These are phyloP conservation scores for Boletus fagicola DNA, from an alignment of 768 basidiomycete species.

Conservation along the genomic window DNA sequence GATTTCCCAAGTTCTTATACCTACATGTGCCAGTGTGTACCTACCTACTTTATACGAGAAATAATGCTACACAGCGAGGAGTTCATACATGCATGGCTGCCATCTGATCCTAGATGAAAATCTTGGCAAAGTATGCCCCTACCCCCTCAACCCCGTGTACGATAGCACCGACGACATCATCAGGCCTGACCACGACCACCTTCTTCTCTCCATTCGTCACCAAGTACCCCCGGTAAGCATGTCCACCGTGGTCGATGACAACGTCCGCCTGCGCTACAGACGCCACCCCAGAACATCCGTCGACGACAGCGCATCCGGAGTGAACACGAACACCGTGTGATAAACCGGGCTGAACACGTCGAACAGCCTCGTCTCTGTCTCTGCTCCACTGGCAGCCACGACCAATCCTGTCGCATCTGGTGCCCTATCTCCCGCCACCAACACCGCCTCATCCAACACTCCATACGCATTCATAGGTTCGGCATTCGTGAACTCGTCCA, in stretches of 20 bases:
- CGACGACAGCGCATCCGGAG: conserved; percentile 1
- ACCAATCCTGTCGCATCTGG: conserved; percentile 41
- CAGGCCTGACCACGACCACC: conserved; percentile 43
- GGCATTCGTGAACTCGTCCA: conserved; percentile 34
- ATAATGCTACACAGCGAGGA: neutral
- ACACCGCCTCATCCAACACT: conserved; percentile 21
- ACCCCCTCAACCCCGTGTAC: conserved; percentile 20
- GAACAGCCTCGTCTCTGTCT: conserved; percentile 19
- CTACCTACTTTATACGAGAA: too few relatives aligned
- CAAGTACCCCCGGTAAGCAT: conserved; percentile 42
- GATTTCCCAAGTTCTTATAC: too few relatives aligned
- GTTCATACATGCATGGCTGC: too few relatives aligned
- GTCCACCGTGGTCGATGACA: conserved; percentile 37
- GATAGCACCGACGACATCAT: conserved; percentile 41
- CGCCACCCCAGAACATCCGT: neutral
- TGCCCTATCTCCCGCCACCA: conserved; percentile 45
- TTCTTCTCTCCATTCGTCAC: conserved; percentile 30
- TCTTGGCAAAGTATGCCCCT: conserved; percentile 14
- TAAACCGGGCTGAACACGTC: conserved; percentile 19
- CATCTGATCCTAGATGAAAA: conserved; percentile 8
- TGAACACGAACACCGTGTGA: conserved; percentile 34
- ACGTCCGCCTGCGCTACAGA: conserved; percentile 27
- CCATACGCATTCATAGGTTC: conserved; percentile 15
- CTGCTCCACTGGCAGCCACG: neutral
- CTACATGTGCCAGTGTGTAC: too few relatives aligned